phyloP scores from a whole-genome alignment of 768 basidiomycete genomes.

The Hygrocybe coccinea region DNA sequence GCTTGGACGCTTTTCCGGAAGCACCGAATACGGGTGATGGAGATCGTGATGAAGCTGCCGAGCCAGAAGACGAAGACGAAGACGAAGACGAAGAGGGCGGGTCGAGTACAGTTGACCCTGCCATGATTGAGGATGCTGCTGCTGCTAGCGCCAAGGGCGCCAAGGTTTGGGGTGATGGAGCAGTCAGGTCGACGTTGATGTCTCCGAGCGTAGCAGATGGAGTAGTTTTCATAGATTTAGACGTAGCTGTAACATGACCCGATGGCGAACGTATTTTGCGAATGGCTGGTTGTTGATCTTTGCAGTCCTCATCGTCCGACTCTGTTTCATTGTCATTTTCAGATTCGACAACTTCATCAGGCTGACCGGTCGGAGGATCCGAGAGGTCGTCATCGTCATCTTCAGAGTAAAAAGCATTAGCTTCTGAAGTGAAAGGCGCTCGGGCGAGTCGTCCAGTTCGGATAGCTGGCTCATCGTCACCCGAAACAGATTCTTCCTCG shows the following conservation, averaged over 20 bases:
- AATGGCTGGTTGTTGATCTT: constrained; percentile 11
- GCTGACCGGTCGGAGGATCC: constrained; percentile 5
- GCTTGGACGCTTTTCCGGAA: constrained; percentile 11
- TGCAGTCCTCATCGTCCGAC: constrained; percentile 16
- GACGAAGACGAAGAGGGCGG: constrained; percentile 36
- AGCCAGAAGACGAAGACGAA: constrained; percentile 29
- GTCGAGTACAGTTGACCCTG: constrained; percentile 37
- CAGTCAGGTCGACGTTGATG: constrained; percentile 31
- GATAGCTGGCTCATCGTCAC: constrained; percentile 9
- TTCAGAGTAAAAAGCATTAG: neutral
- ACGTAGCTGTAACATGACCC: neutral
- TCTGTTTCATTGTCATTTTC: constrained; percentile 8
- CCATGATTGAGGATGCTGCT: constrained; percentile 47
- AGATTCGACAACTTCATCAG: constrained; percentile 3
- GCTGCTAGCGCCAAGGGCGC: constrained; percentile 26
- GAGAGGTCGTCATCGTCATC: constrained; percentile 6
- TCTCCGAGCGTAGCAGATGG: constrained; percentile 21
- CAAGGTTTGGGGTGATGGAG: constrained; percentile 23
- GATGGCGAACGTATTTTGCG: constrained; percentile 2
- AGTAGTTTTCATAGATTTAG: constrained; percentile 12
- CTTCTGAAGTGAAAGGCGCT: neutral
- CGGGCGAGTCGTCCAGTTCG: constrained; percentile 6
- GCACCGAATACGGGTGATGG: constrained; percentile 31
- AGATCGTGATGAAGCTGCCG: constrained; percentile 40
- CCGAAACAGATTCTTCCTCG: constrained; percentile 9